These are phyloP conservation scores for barrel medic (Medicago truncatula) DNA, from an alignment of 306 rosid species.

Conservation along the genomic window DNA sequence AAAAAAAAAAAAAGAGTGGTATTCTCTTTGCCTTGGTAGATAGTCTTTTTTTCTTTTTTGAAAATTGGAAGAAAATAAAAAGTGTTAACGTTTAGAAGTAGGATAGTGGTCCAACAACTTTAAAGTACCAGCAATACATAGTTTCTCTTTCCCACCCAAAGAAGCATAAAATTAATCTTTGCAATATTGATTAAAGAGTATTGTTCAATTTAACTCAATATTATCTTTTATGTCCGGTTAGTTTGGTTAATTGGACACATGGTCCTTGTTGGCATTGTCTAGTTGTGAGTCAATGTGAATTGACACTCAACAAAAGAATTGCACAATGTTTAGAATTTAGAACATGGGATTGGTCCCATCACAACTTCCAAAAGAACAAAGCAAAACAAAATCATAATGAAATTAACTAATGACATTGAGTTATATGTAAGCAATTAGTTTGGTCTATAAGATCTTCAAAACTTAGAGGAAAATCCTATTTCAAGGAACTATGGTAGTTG, in stretches of 20 bases:
- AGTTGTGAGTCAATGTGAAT: constrained; percentile 28
- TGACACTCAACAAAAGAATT: constrained; percentile 29
- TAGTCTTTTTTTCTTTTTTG: background rate
- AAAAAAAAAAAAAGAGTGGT: background rate
- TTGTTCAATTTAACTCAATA: background rate
- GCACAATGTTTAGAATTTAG: constrained; percentile 30
- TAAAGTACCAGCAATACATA: constrained; percentile 12
- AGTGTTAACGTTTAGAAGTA: constrained; percentile 28
- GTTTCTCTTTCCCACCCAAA: constrained; percentile 36
- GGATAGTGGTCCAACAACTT: constrained; percentile 36
- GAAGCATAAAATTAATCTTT: constrained; percentile 37
- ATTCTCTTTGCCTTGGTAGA: constrained; percentile 13
- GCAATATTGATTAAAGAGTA: background rate
- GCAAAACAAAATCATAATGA: constrained; percentile 2
- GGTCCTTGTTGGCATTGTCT: constrained; percentile 45
- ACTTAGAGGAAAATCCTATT: constrained; percentile 28
- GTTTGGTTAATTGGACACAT: constrained; percentile 40
- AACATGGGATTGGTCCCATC: constrained; percentile 51
- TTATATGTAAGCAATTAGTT: constrained; percentile 44
- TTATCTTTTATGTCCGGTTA: constrained; percentile 31
- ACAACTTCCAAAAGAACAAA: constrained; percentile 33
- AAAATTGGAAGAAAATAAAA: background rate
- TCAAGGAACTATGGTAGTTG: constrained; percentile 37
- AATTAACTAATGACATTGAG: constrained; percentile 26
- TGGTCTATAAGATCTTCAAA: constrained; percentile 21